A percentile compares a stretch with the other conserved stretches of the same genome.
These are phyloP conservation scores for Pilatotrama ljubarskyi DNA, from an alignment of 768 basidiomycete species.

Conservation along the genomic window DNA sequence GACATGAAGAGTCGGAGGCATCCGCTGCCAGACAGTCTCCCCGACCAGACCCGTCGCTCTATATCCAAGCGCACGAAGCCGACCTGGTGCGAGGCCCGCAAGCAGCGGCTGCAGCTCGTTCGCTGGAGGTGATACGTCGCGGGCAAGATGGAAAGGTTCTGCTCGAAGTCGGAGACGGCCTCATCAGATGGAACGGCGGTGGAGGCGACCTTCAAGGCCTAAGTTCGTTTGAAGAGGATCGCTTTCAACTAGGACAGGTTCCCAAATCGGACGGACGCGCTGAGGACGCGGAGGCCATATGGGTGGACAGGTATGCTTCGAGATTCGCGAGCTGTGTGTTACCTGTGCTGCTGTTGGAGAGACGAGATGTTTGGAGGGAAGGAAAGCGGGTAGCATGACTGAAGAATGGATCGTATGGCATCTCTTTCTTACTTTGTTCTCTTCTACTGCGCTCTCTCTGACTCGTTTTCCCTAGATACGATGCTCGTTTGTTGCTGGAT, in stretches of 20 bases:
- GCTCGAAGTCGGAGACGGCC: slow-evolving; percentile 31
- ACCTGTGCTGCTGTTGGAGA: too few species aligned
- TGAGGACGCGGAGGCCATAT: slow-evolving; percentile 42
- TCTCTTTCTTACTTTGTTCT: slow-evolving; percentile 10
- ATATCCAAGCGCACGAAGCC: slow-evolving; percentile 75
- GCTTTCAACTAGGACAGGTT: slow-evolving; percentile 3
- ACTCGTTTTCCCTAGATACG: slow-evolving; percentile 58
- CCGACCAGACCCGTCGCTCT: slow-evolving; percentile 27
- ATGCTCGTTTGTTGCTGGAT: slow-evolving; percentile 74
- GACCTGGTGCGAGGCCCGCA: slow-evolving; percentile 59
- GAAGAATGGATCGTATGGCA: slow-evolving; percentile 23
- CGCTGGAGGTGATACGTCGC: slow-evolving; percentile 33
- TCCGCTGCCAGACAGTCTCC: neutral
- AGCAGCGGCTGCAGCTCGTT: slow-evolving; percentile 39
- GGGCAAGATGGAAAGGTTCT: slow-evolving; percentile 20
- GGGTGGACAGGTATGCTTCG: slow-evolving; percentile 80
- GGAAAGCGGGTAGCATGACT: neutral
- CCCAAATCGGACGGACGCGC: neutral
- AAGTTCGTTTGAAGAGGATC: slow-evolving; percentile 6
- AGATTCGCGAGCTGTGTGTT: too few species aligned
- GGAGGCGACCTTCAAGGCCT: neutral
- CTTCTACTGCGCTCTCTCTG: neutral
- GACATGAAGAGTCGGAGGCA: neutral
- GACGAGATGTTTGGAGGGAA: too few species aligned
- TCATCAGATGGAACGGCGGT: slow-evolving; percentile 30